Base-by-base conservation (phyloP, 2,329 filamentous ascomycete genomes). In the Eutypa lata region DNA sequence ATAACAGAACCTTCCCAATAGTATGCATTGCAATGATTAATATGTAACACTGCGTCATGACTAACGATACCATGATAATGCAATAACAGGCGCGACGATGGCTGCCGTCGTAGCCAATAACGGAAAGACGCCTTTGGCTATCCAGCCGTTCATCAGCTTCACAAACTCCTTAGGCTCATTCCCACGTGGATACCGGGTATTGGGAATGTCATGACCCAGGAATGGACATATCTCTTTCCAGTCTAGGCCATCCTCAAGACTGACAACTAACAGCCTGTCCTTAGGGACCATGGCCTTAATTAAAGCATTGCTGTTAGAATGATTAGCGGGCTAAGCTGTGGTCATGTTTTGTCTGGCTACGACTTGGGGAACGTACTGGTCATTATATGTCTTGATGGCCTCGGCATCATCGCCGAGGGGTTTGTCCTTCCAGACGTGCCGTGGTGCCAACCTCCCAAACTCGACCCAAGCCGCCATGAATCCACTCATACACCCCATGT, bases 201-300 rank as follows among this genome's bases (percentile, higher is more conserved):
- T 50, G 1, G 67, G 67, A 18, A 66, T 59, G 0, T 62, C 49
- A 10, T 60, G 31, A 6, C 53, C 64, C 2, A 69, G 45, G 44
- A 64, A 65, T 0, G 60, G 59, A 48, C 67, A 69, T 1, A 69
- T 63, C 19, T 68, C 51, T 43, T 67, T 64, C 66, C 65, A 68
- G 11, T 63, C 63, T 3, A 66, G 61, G 1, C 60, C 65, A 35
- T 68, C 61, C 49, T 68, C 65, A 2, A 69, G 57, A 24, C 58
- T 64, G 38, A 64, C 53, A 2, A 51, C 49, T 18, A 65, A 56
- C 26, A 70, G 49, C 26, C 55, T 54, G 8, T 64, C 59, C 3
- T 18, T 38, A 57, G 66, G 66, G 26, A 64, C 52, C 10, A 61
- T 40, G 19, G 50, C 55, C 43, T 61, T 60, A 2, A 56, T 59